phyloP scores from a whole-genome alignment of 1,139 yeast genomes.

The Diutina catenulata region DNA sequence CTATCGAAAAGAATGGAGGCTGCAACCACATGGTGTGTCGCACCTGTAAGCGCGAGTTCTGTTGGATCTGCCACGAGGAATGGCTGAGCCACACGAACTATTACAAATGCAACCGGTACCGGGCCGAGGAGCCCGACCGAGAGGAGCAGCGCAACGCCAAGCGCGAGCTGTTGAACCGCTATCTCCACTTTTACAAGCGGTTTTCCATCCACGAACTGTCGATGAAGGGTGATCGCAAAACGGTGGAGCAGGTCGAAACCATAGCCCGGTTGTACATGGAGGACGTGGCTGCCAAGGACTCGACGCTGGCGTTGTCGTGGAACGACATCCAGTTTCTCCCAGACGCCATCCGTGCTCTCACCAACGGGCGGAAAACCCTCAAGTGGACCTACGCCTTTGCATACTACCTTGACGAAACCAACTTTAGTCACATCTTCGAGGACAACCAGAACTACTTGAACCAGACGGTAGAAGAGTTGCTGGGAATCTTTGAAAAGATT shows the following conservation, averaged over 20 bases:
- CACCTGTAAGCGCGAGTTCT: constrained; percentile 68
- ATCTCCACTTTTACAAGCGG: constrained; percentile 66
- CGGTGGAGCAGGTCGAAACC: constrained; percentile 50
- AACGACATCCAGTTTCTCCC: constrained; percentile 78
- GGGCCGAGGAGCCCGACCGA: constrained; percentile 21
- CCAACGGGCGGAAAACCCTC: constrained; percentile 62
- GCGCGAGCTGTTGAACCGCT: constrained; percentile 43
- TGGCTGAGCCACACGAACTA: constrained; percentile 68
- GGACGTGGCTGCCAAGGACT: constrained; percentile 22
- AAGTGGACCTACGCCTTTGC: constrained; percentile 91
- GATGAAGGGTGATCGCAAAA: constrained; percentile 56
- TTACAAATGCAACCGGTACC: constrained; percentile 52
- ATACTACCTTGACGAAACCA: constrained; percentile 44
- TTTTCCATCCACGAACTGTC: constrained; percentile 73
- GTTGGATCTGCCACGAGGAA: constrained; percentile 82
- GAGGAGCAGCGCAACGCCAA: constrained; percentile 20
- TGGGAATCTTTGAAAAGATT: constrained; percentile 31
- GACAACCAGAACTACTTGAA: constrained; percentile 63
- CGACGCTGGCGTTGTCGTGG: constrained; percentile 50
- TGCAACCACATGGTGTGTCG: constrained; percentile 93
- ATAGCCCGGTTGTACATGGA: constrained; percentile 55
- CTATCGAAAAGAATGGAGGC: constrained; percentile 79
- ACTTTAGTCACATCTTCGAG: constrained; percentile 53
- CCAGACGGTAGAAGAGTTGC: constrained; percentile 66
- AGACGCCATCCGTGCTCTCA: constrained; percentile 55